Evolutionary conservation across 257 asterid species (phyloP).

Genomic region (Forsythia suspensa): DNA sequence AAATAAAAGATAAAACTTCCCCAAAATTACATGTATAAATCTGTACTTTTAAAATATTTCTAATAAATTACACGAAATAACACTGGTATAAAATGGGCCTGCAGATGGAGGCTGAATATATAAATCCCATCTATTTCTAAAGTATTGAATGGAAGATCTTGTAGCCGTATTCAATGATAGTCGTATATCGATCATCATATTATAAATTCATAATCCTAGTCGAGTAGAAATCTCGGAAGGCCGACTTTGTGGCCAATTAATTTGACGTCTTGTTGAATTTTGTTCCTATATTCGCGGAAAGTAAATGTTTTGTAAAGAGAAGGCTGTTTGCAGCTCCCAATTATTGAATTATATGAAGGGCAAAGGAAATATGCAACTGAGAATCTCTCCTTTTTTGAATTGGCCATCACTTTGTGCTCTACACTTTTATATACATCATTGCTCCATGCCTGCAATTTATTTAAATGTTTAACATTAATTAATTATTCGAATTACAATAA

Average conservation of each 20-base stretch:
- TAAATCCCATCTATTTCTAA: background rate
- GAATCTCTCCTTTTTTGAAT: constrained; percentile 57
- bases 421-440: constrained; percentile 68
- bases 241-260: constrained; percentile 60
- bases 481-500: background rate
- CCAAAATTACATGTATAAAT: background rate
- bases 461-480: background rate
- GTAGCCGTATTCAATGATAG: too few species aligned
- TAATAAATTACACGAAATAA: too few species aligned
- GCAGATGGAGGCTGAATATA: background rate
- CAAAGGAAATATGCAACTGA: constrained; percentile 75
- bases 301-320: constrained; percentile 49
- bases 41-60: background rate
- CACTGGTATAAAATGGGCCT: background rate
- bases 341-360: constrained; percentile 55
- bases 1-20: background rate
- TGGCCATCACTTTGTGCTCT: constrained; percentile 63
- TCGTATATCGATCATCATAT: background rate
- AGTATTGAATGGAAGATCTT: background rate
- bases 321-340: constrained; percentile 55
- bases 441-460: constrained; percentile 76
- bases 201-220: background rate
- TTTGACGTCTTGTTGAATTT: constrained; percentile 56
- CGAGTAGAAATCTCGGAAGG: constrained; percentile 45
- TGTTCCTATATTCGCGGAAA: constrained; percentile 55